These are phyloP conservation scores for Chrysopogon serrulatus DNA, from an alignment of 176 grass and related monocot species.

Conservation along the genomic window DNA sequence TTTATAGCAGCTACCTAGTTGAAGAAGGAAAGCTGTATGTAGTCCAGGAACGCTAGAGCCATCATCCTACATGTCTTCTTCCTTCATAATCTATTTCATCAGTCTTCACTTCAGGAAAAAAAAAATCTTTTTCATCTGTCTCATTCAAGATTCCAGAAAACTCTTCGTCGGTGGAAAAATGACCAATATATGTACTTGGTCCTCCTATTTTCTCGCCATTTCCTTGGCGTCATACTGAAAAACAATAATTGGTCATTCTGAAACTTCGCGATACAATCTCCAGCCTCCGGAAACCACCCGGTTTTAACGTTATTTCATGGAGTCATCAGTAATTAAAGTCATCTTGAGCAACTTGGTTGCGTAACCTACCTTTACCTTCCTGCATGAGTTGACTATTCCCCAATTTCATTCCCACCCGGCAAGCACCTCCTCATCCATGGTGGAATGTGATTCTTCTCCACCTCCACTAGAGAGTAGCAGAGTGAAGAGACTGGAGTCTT, in stretches of 20 bases:
- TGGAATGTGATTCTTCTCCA: constrained; percentile 36
- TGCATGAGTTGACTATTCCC: not conserved
- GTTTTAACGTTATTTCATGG: not conserved
- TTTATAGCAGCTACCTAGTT: not conserved
- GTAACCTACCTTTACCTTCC: not conserved
- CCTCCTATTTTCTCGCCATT: not conserved
- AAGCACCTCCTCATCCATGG: constrained; percentile 3
- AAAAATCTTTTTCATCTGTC: not conserved
- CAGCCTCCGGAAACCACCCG: not conserved
- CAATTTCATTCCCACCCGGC: not conserved
- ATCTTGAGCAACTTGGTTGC: not conserved
- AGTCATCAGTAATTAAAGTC: not conserved
- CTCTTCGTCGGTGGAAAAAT: not conserved
- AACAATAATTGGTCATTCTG: not conserved
- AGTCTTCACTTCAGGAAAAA: too few species aligned
- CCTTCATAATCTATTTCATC: not conserved
- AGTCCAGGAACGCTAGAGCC: not conserved
- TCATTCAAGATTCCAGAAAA: not conserved
- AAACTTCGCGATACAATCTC: not conserved
- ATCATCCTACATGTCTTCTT: not conserved
- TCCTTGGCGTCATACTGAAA: not conserved
- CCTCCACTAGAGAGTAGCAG: not conserved
- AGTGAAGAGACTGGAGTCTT: not conserved
- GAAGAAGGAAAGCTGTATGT: not conserved
- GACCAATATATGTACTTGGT: not conserved